phyloP scores from a whole-genome alignment of 2,329 filamentous ascomycete genomes.

The Ophiocordyceps robertsii region DNA sequence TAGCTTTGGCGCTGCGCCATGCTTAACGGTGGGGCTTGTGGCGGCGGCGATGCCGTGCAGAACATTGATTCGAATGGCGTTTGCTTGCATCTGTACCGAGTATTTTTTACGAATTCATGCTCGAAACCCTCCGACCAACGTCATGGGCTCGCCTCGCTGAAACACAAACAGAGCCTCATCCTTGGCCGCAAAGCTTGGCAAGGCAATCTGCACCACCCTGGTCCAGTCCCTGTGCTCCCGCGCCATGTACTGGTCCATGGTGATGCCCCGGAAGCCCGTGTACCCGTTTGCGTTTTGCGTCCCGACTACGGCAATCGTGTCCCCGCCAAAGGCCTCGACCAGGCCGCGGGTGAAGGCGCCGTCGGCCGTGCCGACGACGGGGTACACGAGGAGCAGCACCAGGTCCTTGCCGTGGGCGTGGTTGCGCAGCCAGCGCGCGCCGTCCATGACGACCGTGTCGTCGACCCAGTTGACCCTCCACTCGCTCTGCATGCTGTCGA shows the following conservation, averaged over 20 bases:
- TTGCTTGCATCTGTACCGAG: too few relatives aligned
- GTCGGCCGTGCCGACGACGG: slow-evolving; percentile 51
- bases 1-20: too few relatives aligned
- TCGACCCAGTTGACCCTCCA: slow-evolving; percentile 58
- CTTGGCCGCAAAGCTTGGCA: slow-evolving; percentile 65
- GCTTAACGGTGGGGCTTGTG: too few relatives aligned
- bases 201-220: slow-evolving; percentile 47
- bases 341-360: slow-evolving; percentile 51
- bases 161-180: slow-evolving; percentile 65
- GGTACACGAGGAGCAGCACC: slow-evolving; percentile 59
- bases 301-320: slow-evolving; percentile 56
- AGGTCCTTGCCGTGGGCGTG: slow-evolving; percentile 36
- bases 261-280: slow-evolving; percentile 51
- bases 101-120: too few relatives aligned
- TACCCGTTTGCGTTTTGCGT: slow-evolving; percentile 66
- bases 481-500: slow-evolving; percentile 55
- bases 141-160: slow-evolving; percentile 19
- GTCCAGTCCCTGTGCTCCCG: slow-evolving; percentile 43
- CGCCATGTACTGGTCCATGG: slow-evolving; percentile 54
- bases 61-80: too few relatives aligned
- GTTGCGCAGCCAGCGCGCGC: slow-evolving; percentile 40
- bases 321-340: slow-evolving; percentile 46
- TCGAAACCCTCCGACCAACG: too few relatives aligned
- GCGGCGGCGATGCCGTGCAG: too few relatives aligned
- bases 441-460: slow-evolving; percentile 52